Base-by-base conservation (phyloP, 1,284 basidiomycete species). In the Papiliotrema laurentii region DNA sequence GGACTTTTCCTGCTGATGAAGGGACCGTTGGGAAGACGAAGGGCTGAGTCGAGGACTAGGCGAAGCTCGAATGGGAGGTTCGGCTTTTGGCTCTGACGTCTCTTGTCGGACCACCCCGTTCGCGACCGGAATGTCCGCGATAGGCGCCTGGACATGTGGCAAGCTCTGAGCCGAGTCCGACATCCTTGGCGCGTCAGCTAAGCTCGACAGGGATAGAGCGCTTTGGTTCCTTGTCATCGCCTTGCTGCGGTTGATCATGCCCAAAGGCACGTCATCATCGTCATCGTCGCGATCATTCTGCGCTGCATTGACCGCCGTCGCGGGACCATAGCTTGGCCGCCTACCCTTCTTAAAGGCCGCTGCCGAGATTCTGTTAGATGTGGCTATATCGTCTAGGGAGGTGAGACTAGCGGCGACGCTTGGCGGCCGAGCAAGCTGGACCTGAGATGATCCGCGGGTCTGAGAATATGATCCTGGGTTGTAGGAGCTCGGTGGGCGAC, bases 251-350 rank as follows among this genome's bases (percentile, higher is more conserved):
- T 45, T 56, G 22, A 64, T 47, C 43, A 60, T 53, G 5, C 47
- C 66, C n/a, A 72, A 53, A 0, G 70, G 70, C 5, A 68, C 18
- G 38, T 67, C 64, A 26, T 71, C 68, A 28, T 68, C 69, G 28
- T 61, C 61, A 4, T 38, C 49, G 28, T 56, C 58, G 18, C 11
- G 35, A 22, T 26, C 45, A 14, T 34, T 39, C 16, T 18, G 49
- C 36, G 42, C 48, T 49, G 33, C 55, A 51, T 9, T 45, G 44
- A 53, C 53, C 6, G 54, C 47, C 21, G 21, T 19, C 19, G 30
- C 38, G 9, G 42, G 16, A 13, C 42, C 51, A 33, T 63, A 60
- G 40, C 64, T 67, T 2, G 65, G 64, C 13, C 69, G 50, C 14
- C 70, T 50, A 0, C 60, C 63, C 44, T 60, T 62, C 37, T 66